These are phyloP conservation scores for Colletotrichum higginsianum DNA, from an alignment of 2,329 filamentous ascomycete genomes.

Conservation along the genomic window DNA sequence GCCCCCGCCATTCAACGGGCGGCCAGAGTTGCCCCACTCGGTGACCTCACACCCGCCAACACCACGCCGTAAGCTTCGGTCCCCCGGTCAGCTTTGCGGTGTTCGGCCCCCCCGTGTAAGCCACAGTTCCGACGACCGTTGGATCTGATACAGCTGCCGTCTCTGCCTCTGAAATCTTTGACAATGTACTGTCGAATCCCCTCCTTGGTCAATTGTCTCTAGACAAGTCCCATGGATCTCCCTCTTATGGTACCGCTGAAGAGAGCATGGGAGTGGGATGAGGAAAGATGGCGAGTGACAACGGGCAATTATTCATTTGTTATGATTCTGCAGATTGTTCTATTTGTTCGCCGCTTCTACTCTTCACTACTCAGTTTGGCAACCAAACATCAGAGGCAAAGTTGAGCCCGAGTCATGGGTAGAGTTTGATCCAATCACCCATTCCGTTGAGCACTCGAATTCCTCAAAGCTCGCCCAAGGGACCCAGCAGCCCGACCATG, in stretches of 20 bases:
- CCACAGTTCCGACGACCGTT: not conserved
- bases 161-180: not conserved
- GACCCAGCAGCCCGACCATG: not conserved
- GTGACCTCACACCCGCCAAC: constrained; percentile 40
- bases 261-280: no score
- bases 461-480: not conserved
- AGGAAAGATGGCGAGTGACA: no score
- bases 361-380: no score
- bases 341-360: no score
- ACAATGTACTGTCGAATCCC: not conserved
- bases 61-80: constrained; percentile 21
- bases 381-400: no score
- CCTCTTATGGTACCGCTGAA: no score
- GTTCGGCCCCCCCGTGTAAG: not conserved
- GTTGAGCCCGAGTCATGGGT: no score
- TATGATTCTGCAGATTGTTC: no score
- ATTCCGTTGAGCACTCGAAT: no score
- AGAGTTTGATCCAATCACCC: no score
- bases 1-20: constrained; percentile 18
- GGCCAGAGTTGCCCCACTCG: constrained; percentile 26
- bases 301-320: no score
- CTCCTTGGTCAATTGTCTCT: not conserved
- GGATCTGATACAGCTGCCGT: no score
- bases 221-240: not conserved
- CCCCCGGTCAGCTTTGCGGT: constrained; percentile 21